These are phyloP conservation scores for Neonectria faginata DNA, from an alignment of 2,329 filamentous ascomycete species.

Conservation along the genomic window DNA sequence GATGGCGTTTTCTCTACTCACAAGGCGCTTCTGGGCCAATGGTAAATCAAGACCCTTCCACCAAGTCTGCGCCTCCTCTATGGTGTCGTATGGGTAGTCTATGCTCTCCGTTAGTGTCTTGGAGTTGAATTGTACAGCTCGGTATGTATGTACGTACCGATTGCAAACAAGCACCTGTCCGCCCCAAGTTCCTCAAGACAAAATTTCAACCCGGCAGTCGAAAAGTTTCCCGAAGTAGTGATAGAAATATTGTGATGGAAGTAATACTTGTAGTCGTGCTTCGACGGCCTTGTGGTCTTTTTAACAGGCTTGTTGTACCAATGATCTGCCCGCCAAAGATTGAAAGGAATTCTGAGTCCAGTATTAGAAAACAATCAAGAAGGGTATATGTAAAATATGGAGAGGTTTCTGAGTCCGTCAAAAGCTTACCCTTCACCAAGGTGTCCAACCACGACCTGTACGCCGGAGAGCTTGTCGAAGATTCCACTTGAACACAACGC, in stretches of 20 bases:
- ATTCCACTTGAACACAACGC: conserved; percentile 30
- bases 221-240: conserved; percentile 28
- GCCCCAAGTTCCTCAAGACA: conserved; percentile 14
- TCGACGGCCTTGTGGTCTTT: conserved; percentile 15
- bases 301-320: conserved; percentile 24
- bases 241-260: conserved; percentile 25
- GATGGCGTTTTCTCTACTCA: neutral
- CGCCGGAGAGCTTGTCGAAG: conserved; percentile 20
- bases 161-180: conserved; percentile 24
- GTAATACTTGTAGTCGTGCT: conserved; percentile 22
- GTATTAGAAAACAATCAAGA: neutral
- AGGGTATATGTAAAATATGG: too few relatives aligned
- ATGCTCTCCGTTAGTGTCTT: too few relatives aligned
- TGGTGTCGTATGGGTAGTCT: conserved; percentile 23
- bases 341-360: conserved; percentile 4
- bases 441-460: conserved; percentile 26
- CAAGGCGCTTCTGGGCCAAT: neutral
- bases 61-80: conserved; percentile 28
- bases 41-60: conserved; percentile 18
- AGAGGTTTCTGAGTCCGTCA: too few relatives aligned
- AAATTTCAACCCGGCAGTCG: conserved; percentile 8
- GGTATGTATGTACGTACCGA: conserved; percentile 5
- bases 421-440: conserved; percentile 28
- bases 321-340: conserved; percentile 25
- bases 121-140: neutral